Evolutionary conservation across 495 filamentous ascomycete species (phyloP), one percentile per base, ranked within the genome.

Genomic region (Coniosporium apollinis): DNA sequence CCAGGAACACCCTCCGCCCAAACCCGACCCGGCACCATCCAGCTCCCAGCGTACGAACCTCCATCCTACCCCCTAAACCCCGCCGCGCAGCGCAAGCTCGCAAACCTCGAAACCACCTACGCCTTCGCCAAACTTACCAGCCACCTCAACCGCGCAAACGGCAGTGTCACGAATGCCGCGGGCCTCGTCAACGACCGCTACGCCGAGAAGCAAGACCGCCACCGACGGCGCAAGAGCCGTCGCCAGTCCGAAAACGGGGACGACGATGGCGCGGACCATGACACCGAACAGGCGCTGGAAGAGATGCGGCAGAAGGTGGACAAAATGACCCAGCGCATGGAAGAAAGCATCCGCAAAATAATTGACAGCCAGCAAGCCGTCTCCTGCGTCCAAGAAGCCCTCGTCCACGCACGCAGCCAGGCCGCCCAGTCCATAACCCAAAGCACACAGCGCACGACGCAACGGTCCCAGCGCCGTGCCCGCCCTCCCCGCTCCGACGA

Each of bases 261-360:
- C 8, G 48, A 45, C 31, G 20, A 31, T 10, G 14, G 30, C 10
- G 43, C 44, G 8, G 35, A 45, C 2, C 34, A 39, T 20, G 38
- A 46, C 5, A 37, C 41, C 0, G 30, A 38, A 8, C 43, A 42
- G 26, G 34, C 36, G 11, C 33, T 51, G 9, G 37, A 46, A 10
- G 43, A 50, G 22, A 24, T 54, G 29, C 16, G 38, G 25, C 41
- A 45, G n/a, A 48, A 49, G 20, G 51, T 58, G 5, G 40, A 47
- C 2, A 34, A 43, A 7, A 51, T 58, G 48, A 60, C 57, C 20
- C 25, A 40, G 38, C 39, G 46, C 9, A 48, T 60, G 44, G 57
- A 60, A 16, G 48, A 51, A 42, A 38, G 30, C 15, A 48, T 60
- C 40, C 49, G 55, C 21, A 45, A 49, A 28, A 41, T 52, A 16